Base-by-base conservation (phyloP, 1,284 basidiomycete genomes). In the Cutaneotrichosporon cutaneum region DNA sequence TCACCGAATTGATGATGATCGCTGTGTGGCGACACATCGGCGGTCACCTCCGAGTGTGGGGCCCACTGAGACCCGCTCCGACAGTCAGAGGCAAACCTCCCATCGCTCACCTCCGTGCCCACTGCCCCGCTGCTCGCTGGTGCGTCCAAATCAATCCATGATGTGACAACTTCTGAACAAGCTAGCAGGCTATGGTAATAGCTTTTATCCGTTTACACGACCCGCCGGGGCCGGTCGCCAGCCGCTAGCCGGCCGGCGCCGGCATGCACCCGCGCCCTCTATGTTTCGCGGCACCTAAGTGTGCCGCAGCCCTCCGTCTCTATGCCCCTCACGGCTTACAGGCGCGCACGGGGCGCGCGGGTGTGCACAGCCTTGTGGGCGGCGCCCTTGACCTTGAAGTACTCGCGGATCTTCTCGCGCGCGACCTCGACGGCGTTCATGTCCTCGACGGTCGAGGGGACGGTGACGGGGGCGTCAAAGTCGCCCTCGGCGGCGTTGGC, bases 391-490 rank as follows among this genome's bases (percentile, higher is more conserved):
- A 50, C 45, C 51, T 56, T 55, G 33, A 63, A 61, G 65, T 66
- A 66, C 54, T 66, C 65, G 50, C 60, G 57, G 59, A 66, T 56
- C 65, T 66, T 66, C 26, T 51, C 27, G 39, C 65, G 59, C 26
- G 65, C 56, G 32, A 61, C 52, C 24, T 66, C 64, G 59, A 66
- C 61, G 36, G 57, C 57, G 27, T 21, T 42, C 6, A 35, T 30
- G 59, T 66, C 65, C 65, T 66, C 65, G 45, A 66, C 62, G 4
- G 65, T 66, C 1, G 61, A 63, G 24, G 65, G 65, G 26, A 66
- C 59, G 24, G 48, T 52, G 61, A 66, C 59, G 36, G 54, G 30
- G 16, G 56, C 59, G 57, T 66, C 65, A 54, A 63, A 63, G 50
- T 63, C 56, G 35, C 59, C 65, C 51, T 63, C 57, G 56, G 51